These are phyloP conservation scores for Fusarium sp. DNA, from an alignment of 2,329 filamentous ascomycete species.

Conservation along the genomic window DNA sequence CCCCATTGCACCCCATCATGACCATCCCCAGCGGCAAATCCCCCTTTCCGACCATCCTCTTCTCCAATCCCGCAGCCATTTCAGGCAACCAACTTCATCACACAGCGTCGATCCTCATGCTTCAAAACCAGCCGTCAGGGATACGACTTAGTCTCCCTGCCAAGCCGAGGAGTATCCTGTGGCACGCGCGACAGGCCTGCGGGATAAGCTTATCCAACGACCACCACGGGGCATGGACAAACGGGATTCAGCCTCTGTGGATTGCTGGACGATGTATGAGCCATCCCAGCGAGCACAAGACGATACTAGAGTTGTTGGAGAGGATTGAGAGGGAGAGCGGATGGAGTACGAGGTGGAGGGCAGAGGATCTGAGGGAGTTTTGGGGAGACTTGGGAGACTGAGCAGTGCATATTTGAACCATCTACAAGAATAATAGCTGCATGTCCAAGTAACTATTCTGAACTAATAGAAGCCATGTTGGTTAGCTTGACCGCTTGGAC, in stretches of 20 bases:
- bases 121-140: slow-evolving; percentile 58
- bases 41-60: slow-evolving; percentile 62
- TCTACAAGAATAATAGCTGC: neutral
- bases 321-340: slow-evolving; percentile 65
- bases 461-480: neutral
- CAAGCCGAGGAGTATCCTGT: slow-evolving; percentile 55
- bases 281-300: slow-evolving; percentile 56
- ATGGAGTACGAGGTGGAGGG: slow-evolving; percentile 65
- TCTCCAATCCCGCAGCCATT: slow-evolving; percentile 63
- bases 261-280: slow-evolving; percentile 65
- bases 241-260: slow-evolving; percentile 66
- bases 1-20: slow-evolving; percentile 52
- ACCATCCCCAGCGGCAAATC: slow-evolving; percentile 57
- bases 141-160: slow-evolving; percentile 57
- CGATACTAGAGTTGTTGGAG: slow-evolving; percentile 59
- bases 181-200: slow-evolving; percentile 65
- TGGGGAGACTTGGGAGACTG: slow-evolving; percentile 40
- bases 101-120: slow-evolving; percentile 63
- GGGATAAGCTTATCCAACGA: slow-evolving; percentile 65
- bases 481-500: neutral
- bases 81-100: slow-evolving; percentile 67
- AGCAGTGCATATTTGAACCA: neutral
- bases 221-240: slow-evolving; percentile 66
- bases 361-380: slow-evolving; percentile 62
- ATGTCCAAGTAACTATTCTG: neutral